These are phyloP conservation scores for Rhododendron molle DNA, from an alignment of 148 eudicot species.

Conservation along the genomic window DNA sequence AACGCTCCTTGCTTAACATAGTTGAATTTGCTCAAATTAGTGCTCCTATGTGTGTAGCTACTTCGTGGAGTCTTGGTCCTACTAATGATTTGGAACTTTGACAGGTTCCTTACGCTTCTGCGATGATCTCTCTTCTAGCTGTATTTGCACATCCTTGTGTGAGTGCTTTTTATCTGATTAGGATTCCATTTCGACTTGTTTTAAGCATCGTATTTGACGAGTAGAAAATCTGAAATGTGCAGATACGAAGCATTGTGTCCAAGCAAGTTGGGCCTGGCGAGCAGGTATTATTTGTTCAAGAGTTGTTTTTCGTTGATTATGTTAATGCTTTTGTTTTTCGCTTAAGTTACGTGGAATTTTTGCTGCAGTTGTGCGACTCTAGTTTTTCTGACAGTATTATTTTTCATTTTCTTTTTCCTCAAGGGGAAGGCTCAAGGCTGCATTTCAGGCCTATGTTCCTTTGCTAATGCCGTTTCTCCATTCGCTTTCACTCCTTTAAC, in stretches of 20 bases:
- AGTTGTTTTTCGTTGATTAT: background rate
- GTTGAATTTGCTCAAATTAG: background rate
- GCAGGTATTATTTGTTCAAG: slow-evolving; percentile 35
- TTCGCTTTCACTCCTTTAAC: slow-evolving; percentile 57
- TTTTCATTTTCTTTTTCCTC: background rate
- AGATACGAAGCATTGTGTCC: slow-evolving; percentile 64
- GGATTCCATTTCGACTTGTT: background rate
- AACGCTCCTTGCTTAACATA: background rate
- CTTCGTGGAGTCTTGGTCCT: background rate
- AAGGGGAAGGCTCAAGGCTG: slow-evolving; percentile 74
- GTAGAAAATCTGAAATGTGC: slow-evolving; percentile 3
- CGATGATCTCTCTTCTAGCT: slow-evolving; percentile 34
- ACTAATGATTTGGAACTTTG: slow-evolving; percentile 5
- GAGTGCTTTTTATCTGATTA: slow-evolving; percentile 19
- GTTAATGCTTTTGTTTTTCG: background rate
- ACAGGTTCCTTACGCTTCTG: slow-evolving; percentile 59
- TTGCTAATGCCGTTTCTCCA: slow-evolving; percentile 51
- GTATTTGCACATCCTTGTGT: slow-evolving; percentile 53
- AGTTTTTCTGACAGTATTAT: background rate
- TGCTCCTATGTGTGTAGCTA: background rate
- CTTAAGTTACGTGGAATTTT: background rate
- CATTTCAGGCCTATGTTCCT: slow-evolving; percentile 56
- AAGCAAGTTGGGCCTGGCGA: slow-evolving; percentile 58
- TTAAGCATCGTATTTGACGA: background rate
- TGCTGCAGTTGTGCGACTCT: background rate